Evolutionary conservation across 352 stramenopile genomes (phyloP), one percentile per base, ranked within the genome.

Genomic region (Phytophthora tubulina): DNA sequence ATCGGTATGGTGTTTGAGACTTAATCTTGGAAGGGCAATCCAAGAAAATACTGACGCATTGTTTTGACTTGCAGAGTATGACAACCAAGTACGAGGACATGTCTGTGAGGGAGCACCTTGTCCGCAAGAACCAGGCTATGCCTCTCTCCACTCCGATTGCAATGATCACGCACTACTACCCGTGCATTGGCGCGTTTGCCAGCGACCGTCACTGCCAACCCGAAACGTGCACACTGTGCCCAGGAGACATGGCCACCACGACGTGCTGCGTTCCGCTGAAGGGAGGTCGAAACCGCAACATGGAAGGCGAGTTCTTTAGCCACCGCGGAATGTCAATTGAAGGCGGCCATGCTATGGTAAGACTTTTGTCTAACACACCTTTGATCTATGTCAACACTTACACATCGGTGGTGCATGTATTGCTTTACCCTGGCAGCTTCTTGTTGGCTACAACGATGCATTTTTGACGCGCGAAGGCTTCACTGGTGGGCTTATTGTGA

Each of bases 291-390:
- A 93, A 91, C 53, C 83, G 81, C 57, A 95, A 95, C 74, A 93
- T 95, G 85, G 85, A 95, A 63, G 88, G 85, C 44, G 88, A 95
- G 59, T 95, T 92, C 72, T 93, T 93, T 72, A 91, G 81, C 52
- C 85, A 93, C 62, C 83, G 80, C 36, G 83, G 85, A 6, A 93
- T 93, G 82, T 92, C 84, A 15, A 92, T 93, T 57, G 88, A 93
- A 72, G 85, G 84, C 51, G 85, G 88, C 7, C 88, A 93, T 66
- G 85, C 84, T 1, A 93, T 95, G 88, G 87, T 91, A 86, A 39
- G 71, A 33, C 3, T 14, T 17, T 17, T 39, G 51, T 33, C 41
- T 36, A 61, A 14, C 30, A n/a, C 7, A 7, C 31, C 3, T 50
- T 27, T 31, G 52, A 39, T 10, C 15, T 30, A 50, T 4, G 21